Conservation (phyloP, 1,139 yeast genomes). For the Debaryomycetaceae sp. region DNA sequence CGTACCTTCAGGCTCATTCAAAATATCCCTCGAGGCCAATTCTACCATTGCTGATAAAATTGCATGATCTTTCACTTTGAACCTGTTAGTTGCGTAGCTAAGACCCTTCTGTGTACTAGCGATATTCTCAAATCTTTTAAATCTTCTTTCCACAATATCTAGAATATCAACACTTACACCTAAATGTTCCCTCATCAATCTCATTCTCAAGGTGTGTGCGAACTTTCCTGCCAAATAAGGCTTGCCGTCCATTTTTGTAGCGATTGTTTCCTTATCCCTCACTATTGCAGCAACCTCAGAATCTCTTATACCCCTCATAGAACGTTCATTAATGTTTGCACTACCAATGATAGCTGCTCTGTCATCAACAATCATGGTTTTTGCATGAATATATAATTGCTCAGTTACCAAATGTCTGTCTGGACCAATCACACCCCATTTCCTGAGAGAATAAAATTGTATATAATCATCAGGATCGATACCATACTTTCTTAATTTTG, state of each 20-base stretch:
- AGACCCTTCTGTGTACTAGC: slow-evolving; percentile 47
- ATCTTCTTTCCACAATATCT: slow-evolving; percentile 79
- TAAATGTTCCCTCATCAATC: slow-evolving; percentile 94
- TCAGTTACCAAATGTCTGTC: slow-evolving; percentile 76
- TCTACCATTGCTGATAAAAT: slow-evolving; percentile 68
- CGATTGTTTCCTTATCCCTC: slow-evolving; percentile 75
- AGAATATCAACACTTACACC: slow-evolving; percentile 90
- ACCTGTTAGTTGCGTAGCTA: slow-evolving; percentile 41
- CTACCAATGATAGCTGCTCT: slow-evolving; percentile 91
- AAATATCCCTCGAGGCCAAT: slow-evolving; percentile 64
- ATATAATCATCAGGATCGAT: slow-evolving; percentile 89
- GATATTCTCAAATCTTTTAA: slow-evolving; percentile 53
- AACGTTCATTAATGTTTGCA: slow-evolving; percentile 93
- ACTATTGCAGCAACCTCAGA: slow-evolving; percentile 90
- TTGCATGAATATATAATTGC: slow-evolving; percentile 91
- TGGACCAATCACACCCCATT: slow-evolving; percentile 93
- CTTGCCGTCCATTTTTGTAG: slow-evolving; percentile 76
- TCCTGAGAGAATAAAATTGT: slow-evolving; percentile 85
- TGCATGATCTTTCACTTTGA: slow-evolving; percentile 27
- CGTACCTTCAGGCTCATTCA: slow-evolving; percentile 45
- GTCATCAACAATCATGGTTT: slow-evolving; percentile 90
- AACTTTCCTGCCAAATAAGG: slow-evolving; percentile 81
- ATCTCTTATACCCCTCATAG: slow-evolving; percentile 90
- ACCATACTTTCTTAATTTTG: slow-evolving; percentile 71
- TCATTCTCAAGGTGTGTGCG: slow-evolving; percentile 83